Evolutionary conservation across 495 filamentous ascomycete genomes (phyloP), one percentile per base, ranked within the genome.

Genomic region (Tuber melanosporum): DNA sequence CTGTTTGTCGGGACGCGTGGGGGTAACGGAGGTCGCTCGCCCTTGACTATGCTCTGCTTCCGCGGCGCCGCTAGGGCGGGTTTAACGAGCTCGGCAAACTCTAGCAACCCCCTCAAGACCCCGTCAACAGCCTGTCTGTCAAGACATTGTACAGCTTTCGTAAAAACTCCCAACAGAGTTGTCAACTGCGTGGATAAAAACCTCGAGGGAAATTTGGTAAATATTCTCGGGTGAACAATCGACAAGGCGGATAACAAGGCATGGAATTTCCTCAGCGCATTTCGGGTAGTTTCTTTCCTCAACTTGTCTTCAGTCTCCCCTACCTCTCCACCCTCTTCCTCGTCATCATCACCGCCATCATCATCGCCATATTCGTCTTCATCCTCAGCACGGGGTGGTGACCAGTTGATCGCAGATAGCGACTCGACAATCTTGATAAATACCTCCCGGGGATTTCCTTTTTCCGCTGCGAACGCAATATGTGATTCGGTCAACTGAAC

Each of bases 371-470:
- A 85, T 2, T 89, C 87, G 3, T 87, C 86, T 2, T 89, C 84
- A 42, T 91, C 86, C 46, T 86, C 87, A 44, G 71, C 52, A 17
- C 47, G 49, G 26, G 70, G 22, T 81, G 83, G 73, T 75, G 83
- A 43, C 89, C 88, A 72, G 92, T 85, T 47, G 86, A 95, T 85
- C 10, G 89, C 84, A 42, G 86, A 87, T 44, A 90, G 83, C 1
- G 88, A 88, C 81, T 97, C 93, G 46, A 93, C 91, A 12, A 94
- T 90, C 76, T 96, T 95, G 76, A 99, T 86, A 62, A 97, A 92
- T 52, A 98, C 95, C 83, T 99, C 95, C 73, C 95, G 87, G 0
- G 95, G 96, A 80, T 98, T 99, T 39, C 95, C 95, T 72, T 94
- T 85, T 15, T 91, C 87, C 32, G 96, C 95, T 20, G 92, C 88